Evolutionary conservation across 495 filamentous ascomycete species (phyloP).

Genomic region (Penicillium coffeae): DNA sequence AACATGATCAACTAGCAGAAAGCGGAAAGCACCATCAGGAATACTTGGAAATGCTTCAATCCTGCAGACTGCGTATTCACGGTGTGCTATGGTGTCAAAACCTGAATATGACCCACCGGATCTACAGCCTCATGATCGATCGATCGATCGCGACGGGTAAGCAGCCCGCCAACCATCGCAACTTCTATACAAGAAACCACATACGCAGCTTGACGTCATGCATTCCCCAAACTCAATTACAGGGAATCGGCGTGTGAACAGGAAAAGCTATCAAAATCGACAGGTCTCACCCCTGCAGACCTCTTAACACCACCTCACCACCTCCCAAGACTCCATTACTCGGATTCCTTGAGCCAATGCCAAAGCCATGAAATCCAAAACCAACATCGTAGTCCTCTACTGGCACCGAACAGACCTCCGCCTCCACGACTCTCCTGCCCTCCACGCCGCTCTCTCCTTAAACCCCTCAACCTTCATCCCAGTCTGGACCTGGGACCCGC

Average conservation of each 20-base stretch:
- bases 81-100: neutral
- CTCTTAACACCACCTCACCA: neutral
- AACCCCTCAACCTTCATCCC: slow-evolving; percentile 60
- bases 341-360: no score
- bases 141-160: neutral
- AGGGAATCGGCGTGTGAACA: neutral
- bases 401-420: slow-evolving; percentile 73
- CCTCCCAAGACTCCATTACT: neutral
- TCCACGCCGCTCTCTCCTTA: slow-evolving; percentile 60
- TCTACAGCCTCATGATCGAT: slow-evolving; percentile 1
- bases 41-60: no score
- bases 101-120: no score
- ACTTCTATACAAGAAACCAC: neutral
- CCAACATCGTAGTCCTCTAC: slow-evolving; percentile 53
- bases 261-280: neutral
- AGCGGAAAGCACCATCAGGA: slow-evolving; percentile 59
- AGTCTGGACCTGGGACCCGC: slow-evolving; percentile 68
- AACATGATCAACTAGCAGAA: no score
- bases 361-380: neutral
- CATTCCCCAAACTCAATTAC: neutral
- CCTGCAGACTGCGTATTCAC: no score
- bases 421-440: slow-evolving; percentile 66
- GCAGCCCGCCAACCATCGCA: neutral
- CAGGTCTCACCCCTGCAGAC: neutral
- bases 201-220: slow-evolving; percentile 11